Percentiles rank a stretch among this genome's conserved stretches.
phyloP scores from a whole-genome alignment of 768 basidiomycete species.

The Lyophyllum shimeji region DNA sequence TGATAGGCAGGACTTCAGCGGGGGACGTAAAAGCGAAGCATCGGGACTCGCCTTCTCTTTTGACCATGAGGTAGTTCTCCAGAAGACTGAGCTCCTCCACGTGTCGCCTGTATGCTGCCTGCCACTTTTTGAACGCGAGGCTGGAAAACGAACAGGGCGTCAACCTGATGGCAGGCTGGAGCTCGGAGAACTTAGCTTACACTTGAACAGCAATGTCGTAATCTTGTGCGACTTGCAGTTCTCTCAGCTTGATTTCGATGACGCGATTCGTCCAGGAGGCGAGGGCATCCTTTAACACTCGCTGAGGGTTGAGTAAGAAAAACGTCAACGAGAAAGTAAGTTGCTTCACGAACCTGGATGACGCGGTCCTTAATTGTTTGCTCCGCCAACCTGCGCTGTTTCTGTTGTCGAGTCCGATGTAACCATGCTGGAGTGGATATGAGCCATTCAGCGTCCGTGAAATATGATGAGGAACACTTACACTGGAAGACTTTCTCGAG shows the following conservation, averaged over 20 bases:
- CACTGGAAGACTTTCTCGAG: slow-evolving; percentile 22
- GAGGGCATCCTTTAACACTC: slow-evolving; percentile 47
- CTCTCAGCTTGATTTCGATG: slow-evolving; percentile 70
- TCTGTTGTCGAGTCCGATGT: slow-evolving; percentile 32
- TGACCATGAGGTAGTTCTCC: slow-evolving; percentile 81
- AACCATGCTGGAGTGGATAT: slow-evolving; percentile 44
- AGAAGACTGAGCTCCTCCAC: slow-evolving; percentile 75
- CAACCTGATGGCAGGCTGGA: slow-evolving; percentile 2
- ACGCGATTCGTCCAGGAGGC: slow-evolving; percentile 70
- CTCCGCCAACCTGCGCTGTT: slow-evolving; percentile 44
- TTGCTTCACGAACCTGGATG: slow-evolving; percentile 34
- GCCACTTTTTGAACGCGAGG: slow-evolving; percentile 69
- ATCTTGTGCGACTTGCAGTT: slow-evolving; percentile 60
- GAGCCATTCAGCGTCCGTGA: background rate
- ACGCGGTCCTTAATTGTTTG: slow-evolving; percentile 37
- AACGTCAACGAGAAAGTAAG: background rate
- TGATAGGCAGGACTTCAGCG: slow-evolving; percentile 24
- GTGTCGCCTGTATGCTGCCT: slow-evolving; percentile 56
- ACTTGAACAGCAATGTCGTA: slow-evolving; percentile 29
- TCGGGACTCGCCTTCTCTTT: slow-evolving; percentile 61
- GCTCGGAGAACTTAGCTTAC: slow-evolving; percentile 22
- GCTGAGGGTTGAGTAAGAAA: slow-evolving; percentile 35
- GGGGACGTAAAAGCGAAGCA: background rate
- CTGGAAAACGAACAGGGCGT: slow-evolving; percentile 31
- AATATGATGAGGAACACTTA: slow-evolving; percentile 1